phyloP scores from a whole-genome alignment of 331 rosid species.

The Rhamnella rubrinervis region DNA sequence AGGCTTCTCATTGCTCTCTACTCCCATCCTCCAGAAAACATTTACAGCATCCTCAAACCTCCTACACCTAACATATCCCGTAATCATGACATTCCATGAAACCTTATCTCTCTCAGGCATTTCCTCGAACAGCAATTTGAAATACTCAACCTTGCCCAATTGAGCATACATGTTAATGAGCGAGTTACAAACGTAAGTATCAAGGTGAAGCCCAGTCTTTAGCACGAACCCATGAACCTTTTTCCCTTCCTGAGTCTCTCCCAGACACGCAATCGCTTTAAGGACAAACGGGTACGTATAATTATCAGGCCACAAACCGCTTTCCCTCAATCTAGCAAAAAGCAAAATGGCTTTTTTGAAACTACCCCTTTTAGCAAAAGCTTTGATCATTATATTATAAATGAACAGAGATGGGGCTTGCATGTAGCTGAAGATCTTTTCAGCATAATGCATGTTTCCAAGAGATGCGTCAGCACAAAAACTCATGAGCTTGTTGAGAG shows the following conservation, averaged over 20 bases:
- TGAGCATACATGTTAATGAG: constrained; percentile 52
- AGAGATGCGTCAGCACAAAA: constrained; percentile 41
- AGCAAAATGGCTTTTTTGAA: constrained; percentile 45
- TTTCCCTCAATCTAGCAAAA: constrained; percentile 42
- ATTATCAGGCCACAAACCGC: constrained; percentile 61
- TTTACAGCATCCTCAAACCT: constrained; percentile 52
- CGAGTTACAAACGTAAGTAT: constrained; percentile 69
- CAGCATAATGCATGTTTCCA: constrained; percentile 48
- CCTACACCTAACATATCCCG: constrained; percentile 54
- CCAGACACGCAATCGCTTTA: constrained; percentile 58
- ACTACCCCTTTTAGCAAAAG: constrained; percentile 37
- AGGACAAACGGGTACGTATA: constrained; percentile 74
- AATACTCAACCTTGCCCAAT: constrained; percentile 24
- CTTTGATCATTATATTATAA: constrained; percentile 61
- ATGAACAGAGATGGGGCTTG: constrained; percentile 46
- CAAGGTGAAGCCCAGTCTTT: constrained; percentile 58
- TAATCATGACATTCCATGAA: constrained; percentile 78
- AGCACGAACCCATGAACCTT: constrained; percentile 64
- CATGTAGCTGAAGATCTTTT: constrained; percentile 39
- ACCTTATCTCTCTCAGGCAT: constrained; percentile 28
- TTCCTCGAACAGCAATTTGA: constrained; percentile 33
- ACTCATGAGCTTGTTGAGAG: constrained; percentile 51
- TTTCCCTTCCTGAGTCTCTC: constrained; percentile 41
- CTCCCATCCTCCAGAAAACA: constrained; percentile 44
- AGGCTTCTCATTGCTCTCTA: constrained; percentile 49